A percentile compares a stretch with the other conserved stretches of the same genome.
phyloP scores from a whole-genome alignment of 768 basidiomycete genomes.

The Neoboletus subvelutipes region DNA sequence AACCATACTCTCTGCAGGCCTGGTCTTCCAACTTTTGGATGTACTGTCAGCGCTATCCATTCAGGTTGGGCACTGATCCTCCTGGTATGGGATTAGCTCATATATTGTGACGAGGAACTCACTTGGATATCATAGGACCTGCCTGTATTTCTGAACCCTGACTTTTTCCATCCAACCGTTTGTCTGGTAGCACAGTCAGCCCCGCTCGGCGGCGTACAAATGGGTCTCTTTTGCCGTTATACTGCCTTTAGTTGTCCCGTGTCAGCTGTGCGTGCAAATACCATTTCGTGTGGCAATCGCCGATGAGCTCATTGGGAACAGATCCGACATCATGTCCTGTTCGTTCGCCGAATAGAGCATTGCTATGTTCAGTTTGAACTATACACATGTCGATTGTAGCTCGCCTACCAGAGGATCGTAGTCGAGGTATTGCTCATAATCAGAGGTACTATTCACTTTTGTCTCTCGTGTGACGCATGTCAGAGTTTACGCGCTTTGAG shows the following conservation, averaged over 20 bases:
- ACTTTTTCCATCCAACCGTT: not conserved
- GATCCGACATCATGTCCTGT: not conserved
- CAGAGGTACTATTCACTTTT: not conserved
- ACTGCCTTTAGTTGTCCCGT: not conserved
- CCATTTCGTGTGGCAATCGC: too few relatives aligned
- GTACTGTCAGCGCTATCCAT: not conserved
- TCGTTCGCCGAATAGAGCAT: constrained; percentile 6
- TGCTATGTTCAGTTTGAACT: not conserved
- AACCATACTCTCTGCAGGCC: too few relatives aligned
- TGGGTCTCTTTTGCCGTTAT: constrained; percentile 11
- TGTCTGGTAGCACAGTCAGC: not conserved
- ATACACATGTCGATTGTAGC: constrained; percentile 7
- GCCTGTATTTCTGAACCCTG: not conserved
- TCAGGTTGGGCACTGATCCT: constrained; percentile 3
- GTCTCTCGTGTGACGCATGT: not conserved
- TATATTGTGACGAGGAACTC: constrained; percentile 9
- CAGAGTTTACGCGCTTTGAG: constrained; percentile 8
- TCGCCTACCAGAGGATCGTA: constrained; percentile 9
- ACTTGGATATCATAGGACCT: constrained; percentile 10
- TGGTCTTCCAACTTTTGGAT: too few relatives aligned
- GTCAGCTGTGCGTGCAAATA: constrained; percentile 1
- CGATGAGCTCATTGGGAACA: not conserved
- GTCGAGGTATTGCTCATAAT: constrained; percentile 11
- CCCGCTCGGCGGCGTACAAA: not conserved
- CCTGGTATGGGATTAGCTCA: constrained; percentile 12